These are phyloP conservation scores for Apiospora rasikravindrae DNA, from an alignment of 2,329 filamentous ascomycete genomes.

Conservation along the genomic window DNA sequence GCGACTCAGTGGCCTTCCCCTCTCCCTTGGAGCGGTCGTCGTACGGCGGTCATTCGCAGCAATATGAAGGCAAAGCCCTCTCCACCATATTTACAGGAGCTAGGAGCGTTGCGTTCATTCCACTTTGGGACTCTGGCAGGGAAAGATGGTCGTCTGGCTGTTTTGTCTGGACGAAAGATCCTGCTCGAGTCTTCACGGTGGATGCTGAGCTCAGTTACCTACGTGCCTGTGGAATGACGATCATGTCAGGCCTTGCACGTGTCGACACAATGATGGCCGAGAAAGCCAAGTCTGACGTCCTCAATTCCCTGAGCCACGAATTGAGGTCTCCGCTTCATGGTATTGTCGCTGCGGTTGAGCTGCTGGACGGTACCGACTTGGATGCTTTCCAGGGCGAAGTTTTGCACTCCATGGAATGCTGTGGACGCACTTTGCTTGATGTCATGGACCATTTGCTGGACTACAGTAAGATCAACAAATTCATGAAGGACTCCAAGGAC, in stretches of 20 bases:
- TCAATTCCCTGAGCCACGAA: conserved; percentile 66
- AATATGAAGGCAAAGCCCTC: conserved; percentile 39
- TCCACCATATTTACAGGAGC: conserved; percentile 46
- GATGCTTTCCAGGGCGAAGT: conserved; percentile 52
- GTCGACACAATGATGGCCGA: conserved; percentile 45
- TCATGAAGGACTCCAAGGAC: conserved; percentile 31
- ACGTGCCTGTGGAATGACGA: conserved; percentile 56
- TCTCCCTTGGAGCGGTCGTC: neutral
- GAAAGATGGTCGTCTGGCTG: conserved; percentile 55
- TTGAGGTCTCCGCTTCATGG: conserved; percentile 66
- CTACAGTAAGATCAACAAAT: conserved; percentile 59
- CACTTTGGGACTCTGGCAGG: conserved; percentile 52
- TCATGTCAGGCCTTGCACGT: conserved; percentile 61
- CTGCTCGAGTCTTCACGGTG: conserved; percentile 49
- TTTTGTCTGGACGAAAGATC: conserved; percentile 53
- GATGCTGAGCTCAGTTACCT: conserved; percentile 58
- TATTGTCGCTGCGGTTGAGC: conserved; percentile 58
- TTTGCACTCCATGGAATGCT: conserved; percentile 55
- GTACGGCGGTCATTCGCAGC: conserved; percentile 22
- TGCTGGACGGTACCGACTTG: conserved; percentile 57
- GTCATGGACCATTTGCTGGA: conserved; percentile 59
- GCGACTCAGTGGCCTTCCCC: conserved; percentile 14
- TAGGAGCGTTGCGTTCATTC: conserved; percentile 52
- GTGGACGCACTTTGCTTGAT: conserved; percentile 56
- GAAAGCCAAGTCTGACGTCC: conserved; percentile 61